Conservation (phyloP, 768 basidiomycete species). For the Strobilomyces confusus region DNA sequence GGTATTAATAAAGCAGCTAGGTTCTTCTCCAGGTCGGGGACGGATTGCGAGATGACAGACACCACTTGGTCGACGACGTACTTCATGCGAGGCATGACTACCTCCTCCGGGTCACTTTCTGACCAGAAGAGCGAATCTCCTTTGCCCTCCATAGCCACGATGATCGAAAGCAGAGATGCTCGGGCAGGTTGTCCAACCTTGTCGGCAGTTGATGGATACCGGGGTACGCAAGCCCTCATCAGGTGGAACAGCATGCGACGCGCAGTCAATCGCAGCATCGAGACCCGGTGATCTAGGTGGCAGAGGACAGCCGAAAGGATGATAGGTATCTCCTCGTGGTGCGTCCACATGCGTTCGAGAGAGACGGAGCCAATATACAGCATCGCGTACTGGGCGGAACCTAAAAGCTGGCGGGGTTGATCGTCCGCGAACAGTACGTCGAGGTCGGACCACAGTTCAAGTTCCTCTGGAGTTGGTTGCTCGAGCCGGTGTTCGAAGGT, state of each 20-base stretch:
- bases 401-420: constrained; percentile 65
- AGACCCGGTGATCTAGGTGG: constrained; percentile 74
- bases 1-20: constrained; percentile 79
- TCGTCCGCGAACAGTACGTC: constrained; percentile 67
- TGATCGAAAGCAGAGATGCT: constrained; percentile 44
- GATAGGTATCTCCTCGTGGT: constrained; percentile 61
- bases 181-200: constrained; percentile 47
- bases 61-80: constrained; percentile 64
- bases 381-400: constrained; percentile 85
- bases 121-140: constrained; percentile 62
- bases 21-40: constrained; percentile 61
- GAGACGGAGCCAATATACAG: constrained; percentile 78
- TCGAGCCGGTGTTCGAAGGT: constrained; percentile 67
- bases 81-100: constrained; percentile 64
- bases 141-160: constrained; percentile 56
- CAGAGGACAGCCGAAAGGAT: constrained; percentile 78
- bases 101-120: constrained; percentile 57
- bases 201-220: constrained; percentile 70
- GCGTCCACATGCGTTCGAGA: constrained; percentile 72
- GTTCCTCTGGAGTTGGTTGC: constrained; percentile 57
- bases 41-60: constrained; percentile 62
- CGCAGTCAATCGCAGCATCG: constrained; percentile 66
- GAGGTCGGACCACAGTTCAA: constrained; percentile 77
- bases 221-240: constrained; percentile 75
- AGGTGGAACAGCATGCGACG: constrained; percentile 82